Base-by-base conservation (phyloP, 345 rosid species). In the Syzygium oleosum region DNA sequence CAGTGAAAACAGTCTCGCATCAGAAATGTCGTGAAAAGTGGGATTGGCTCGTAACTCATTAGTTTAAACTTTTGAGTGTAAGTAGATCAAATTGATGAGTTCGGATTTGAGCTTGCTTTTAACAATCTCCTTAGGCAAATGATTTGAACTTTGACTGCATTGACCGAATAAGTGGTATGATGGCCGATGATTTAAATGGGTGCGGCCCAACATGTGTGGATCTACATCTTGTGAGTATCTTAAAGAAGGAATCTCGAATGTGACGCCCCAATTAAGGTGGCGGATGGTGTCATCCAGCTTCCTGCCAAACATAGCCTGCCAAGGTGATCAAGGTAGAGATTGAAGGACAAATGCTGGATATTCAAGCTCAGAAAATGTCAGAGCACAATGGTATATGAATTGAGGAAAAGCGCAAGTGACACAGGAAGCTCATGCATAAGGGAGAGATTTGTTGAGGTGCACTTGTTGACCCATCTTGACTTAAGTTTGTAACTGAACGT, bases 401-500 rank as follows among this genome's bases (percentile, higher is more conserved):
- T 68, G 22, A 65, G 12, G 34, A 11, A 65, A 21, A 65, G 6
- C 12, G 6, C 1, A 21, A 12, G 2, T 31, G 9, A 16, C 12
- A 31, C 17, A 31, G 12, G 43, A 65, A 0, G 22, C 22, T 31
- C 12, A 16, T 22, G 16, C 4, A 5, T 68, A 16, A 16, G 79
- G 3, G 12, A 31, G 13, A 31, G 79, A 31, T 31, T 31, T 31
- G 12, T 31, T 68, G 79, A 7, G 5, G 0, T 68, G 6, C 6
- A 31, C 4, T 38, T 41, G 2, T 19, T 19, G 27, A 7, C 15
- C 8, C 14, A 38, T 34, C 13, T 68, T 34, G 25, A 34, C 14
- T 73, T 34, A 10, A 2, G 27, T 19, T 73, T 73, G 3, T 73
- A 10, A 19, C 10, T 16, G 0, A 73, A 9, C 0, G 0, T 5